Base-by-base conservation (phyloP, 306 rosid genomes). In the peach (Prunus persica) region DNA sequence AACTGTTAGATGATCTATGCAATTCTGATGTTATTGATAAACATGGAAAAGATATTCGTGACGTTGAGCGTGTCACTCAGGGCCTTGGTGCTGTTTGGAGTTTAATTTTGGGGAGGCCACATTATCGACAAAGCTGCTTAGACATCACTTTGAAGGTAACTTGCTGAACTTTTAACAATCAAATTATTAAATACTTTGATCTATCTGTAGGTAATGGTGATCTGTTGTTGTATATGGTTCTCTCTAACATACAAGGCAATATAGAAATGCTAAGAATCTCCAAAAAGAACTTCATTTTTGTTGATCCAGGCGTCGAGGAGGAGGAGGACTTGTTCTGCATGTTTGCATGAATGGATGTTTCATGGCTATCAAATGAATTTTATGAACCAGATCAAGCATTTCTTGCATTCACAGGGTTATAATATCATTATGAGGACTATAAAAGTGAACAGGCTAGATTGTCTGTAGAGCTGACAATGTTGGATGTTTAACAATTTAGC, bases 1-100 rank as follows among this genome's bases (percentile, higher is more conserved):
- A 91, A 73, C 82, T 95, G 76, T 86, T 95, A 70, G 79, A 79
- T 71, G 93, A 95, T 72, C 96, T 95, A 77, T 95, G 99, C 86
- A 84, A 63, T 73, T 85, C 97, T 76, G 89, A 88, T 81, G 86
- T 90, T 61, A 61, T 77, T 75, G 93, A 89, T 79, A 79, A 76
- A 74, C 85, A 76, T 41, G 97, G 97, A 79, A 92, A 90, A 84
- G 71, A 82, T 69, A 78, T 76, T 61, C 90, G 97, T 58, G 99
- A 95, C 79, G 80, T 87, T 72, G 99, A 92, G 70, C 97, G 97
- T 56, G 96, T 95, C 79, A 95, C 99, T 65, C 99, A 95, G 83
- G 99, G 99, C 69, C 97, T 95, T 78, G 99, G 99, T 78, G 94
- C 99, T 28, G 85, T 90, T 28, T 95, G 99, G 99, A 88, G 91